Evolutionary conservation across 441 rosid species (phyloP), one percentile per base, ranked within the genome.

Genomic region (Corymbia calophylla): DNA sequence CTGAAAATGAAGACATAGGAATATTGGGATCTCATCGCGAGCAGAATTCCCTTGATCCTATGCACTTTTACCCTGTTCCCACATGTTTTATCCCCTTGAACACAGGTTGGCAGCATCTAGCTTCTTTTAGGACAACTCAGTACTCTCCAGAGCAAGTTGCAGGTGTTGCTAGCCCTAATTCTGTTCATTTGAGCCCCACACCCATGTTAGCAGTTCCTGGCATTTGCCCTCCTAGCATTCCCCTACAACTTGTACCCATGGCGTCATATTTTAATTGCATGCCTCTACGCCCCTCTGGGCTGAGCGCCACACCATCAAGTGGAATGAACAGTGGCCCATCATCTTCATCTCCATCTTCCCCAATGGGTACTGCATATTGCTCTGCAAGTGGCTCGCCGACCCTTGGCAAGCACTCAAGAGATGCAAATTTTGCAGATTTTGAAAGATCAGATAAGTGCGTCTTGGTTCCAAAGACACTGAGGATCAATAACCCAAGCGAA

Each of bases 341-440:
- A 54, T 86, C 88, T 47, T 86, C 51, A 4, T 94, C 96, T 56
- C 95, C 95, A 48, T 92, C 96, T 39, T 93, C 96, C 87, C 92
- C 97, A 8, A 87, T 90, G 35, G 92, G 91, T 92, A 92, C 80
- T 27, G 87, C 93, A 87, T 90, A 91, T 90, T 90, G 92, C 93
- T 93, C 95, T 12, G 95, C 94, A 73, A 93, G 93, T 88, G 93
- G 92, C 89, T 95, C 93, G 8, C 95, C 95, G 35, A 92, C 93
- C 18, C 92, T 96, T 60, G 98, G 98, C 66, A 96, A 96, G 93
- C 98, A 95, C 91, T 94, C 93, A 27, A 93, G 98, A 90, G 96
- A 95, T 86, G 86, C 89, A 29, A 93, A 89, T 90, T 70, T 68
- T 66, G 88, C 70, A 31, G 94, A 90, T 48, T 94, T 93, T 80